Percentiles rank a stretch among this genome's conserved stretches.
Conservation (phyloP, 169 alveolate species). For the Babesia gibsoni region DNA sequence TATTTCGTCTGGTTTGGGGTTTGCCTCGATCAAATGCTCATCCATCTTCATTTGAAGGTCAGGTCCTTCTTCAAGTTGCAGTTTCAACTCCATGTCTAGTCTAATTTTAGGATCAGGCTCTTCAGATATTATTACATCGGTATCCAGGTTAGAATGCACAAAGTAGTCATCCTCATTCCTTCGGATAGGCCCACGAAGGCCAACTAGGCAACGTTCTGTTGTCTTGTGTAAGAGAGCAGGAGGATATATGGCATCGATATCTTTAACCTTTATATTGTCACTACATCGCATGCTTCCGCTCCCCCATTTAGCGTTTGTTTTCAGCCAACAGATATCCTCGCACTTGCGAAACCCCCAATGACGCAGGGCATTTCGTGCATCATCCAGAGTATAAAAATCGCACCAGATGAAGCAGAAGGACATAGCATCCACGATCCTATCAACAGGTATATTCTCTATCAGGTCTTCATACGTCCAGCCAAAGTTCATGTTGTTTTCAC, state of each 20-base stretch:
- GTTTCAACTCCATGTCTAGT: conserved; percentile 14
- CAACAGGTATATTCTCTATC: conserved; percentile 75
- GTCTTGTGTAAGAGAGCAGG: conserved; percentile 79
- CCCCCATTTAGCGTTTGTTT: conserved; percentile 79
- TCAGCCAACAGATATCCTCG: conserved; percentile 93
- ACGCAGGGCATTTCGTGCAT: conserved; percentile 74
- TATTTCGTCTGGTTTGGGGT: conserved; percentile 86
- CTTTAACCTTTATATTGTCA: conserved; percentile 51
- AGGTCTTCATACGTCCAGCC: conserved; percentile 69
- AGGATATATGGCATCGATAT: conserved; percentile 28
- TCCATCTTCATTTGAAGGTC: conserved; percentile 32
- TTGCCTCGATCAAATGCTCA: background rate
- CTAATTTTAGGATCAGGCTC: conserved; percentile 76
- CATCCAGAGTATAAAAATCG: conserved; percentile 84
- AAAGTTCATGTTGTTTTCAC: conserved; percentile 27
- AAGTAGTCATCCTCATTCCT: conserved; percentile 86
- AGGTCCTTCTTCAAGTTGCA: conserved; percentile 5
- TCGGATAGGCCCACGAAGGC: conserved; percentile 89
- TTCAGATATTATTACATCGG: conserved; percentile 90
- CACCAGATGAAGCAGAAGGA: conserved; percentile 89
- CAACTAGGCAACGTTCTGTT: conserved; percentile 91
- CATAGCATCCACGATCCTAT: conserved; percentile 84
- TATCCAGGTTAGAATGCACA: conserved; percentile 92
- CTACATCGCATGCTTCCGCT: conserved; percentile 54
- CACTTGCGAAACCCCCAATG: conserved; percentile 92